Evolutionary conservation across 225 moss, liverwort and hornwort species (phyloP), one percentile per base, ranked within the genome.

Genomic region (Rhytidiadelphus loreus): DNA sequence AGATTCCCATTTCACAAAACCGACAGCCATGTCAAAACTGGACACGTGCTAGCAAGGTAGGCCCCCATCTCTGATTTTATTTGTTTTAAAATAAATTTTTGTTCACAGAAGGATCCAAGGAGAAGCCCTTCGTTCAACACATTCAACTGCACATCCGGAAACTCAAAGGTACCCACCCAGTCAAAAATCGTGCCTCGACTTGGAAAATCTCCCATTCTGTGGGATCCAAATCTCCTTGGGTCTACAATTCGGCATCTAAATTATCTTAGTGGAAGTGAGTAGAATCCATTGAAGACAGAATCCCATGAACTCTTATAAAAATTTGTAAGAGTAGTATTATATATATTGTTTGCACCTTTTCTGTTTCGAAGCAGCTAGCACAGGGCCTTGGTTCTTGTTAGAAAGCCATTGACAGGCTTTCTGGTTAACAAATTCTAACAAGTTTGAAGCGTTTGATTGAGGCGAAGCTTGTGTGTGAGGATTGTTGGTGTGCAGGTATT

Each of bases 61-160:
- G 57, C 11, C n/a, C 56, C 26, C 55, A 55, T 16, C 55, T 10
- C 1, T 26, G 56, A n/a, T 78, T 78, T 56, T n/a, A n/a, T n/a
- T n/a, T n/a, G 16, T 9, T 50, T 1, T 2, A 48, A 50, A 7
- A 2, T 46, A 3, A 9, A 21, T 8, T 0, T n/a, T 37, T 55
- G n/a, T 16, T 8, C 26, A n/a, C 56, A n/a, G 25, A 11, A 28
- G 28, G 1, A 39, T 57, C 57, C 28, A 57, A 78, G 33, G n/a
- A 33, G 35, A 84, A 72, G 85, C 46, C 16, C 59, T 72, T 59
- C 16, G 6, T 35, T 43, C 72, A 25, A 23, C 35, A 73, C 85
- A 59, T 85, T 33, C 85, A 57, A 12, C 72, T 72, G 57, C 11
- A 22, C 43, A 8, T 56, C 22, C 32, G 15, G 23, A 56, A 43